Evolutionary conservation across 345 rosid species (phyloP).

Genomic region (Luvunga scandens): DNA sequence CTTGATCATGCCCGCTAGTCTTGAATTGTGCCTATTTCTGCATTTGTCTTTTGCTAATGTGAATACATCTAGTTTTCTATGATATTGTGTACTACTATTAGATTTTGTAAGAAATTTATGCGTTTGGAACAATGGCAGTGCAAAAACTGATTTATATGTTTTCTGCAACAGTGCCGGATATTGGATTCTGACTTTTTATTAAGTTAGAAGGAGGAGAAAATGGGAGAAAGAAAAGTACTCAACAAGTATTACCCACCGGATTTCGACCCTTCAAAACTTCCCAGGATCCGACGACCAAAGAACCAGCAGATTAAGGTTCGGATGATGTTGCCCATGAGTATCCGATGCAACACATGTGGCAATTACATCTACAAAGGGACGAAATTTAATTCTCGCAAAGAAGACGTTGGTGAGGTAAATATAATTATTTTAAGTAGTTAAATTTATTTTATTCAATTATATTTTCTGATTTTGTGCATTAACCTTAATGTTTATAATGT

Average conservation of each 20-base stretch:
- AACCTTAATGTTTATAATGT: background rate
- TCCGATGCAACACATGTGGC: conserved; percentile 83
- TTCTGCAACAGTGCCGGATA: background rate
- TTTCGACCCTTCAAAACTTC: conserved; percentile 85
- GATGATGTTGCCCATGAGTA: conserved; percentile 99
- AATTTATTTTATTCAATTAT: too few species aligned
- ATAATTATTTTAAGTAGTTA: background rate
- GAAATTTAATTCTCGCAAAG: conserved; percentile 90
- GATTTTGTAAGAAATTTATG: background rate
- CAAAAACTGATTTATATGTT: background rate
- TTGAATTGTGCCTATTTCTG: too few species aligned
- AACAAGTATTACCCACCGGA: conserved; percentile 97
- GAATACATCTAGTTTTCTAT: too few species aligned
- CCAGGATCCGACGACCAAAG: conserved; percentile 68
- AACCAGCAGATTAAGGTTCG: conserved; percentile 91
- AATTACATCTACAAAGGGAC: conserved; percentile 93
- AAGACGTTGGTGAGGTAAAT: conserved; percentile 86
- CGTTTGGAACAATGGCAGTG: background rate
- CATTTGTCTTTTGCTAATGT: too few species aligned
- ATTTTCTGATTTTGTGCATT: background rate
- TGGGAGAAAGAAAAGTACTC: conserved; percentile 95
- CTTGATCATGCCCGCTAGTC: too few species aligned
- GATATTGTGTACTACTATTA: background rate
- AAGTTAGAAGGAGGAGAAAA: conserved; percentile 19
- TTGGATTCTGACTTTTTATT: background rate